Percentiles rank a stretch among this genome's conserved stretches.
Conservation (phyloP, 805 yeast genomes). For the Saccharomycopsis malanga region DNA sequence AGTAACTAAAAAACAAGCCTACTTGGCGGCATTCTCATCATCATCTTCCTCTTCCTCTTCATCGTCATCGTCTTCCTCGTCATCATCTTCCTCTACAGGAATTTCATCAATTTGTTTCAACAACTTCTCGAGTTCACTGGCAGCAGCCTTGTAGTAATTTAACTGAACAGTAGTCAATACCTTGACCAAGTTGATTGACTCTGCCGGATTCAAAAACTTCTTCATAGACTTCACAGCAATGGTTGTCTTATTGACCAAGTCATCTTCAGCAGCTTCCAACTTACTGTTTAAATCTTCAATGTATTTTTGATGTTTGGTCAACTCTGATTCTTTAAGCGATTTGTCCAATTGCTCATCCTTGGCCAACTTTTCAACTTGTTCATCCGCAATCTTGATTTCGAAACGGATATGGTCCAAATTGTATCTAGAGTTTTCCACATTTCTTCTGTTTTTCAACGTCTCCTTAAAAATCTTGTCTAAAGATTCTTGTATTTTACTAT, state of each 20-base stretch:
- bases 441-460: slow-evolving; percentile 53
- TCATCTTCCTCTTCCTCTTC: slow-evolving; percentile 20
- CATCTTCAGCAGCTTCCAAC: slow-evolving; percentile 61
- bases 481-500: slow-evolving; percentile 44
- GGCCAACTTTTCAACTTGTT: slow-evolving; percentile 14
- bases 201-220: slow-evolving; percentile 59
- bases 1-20: neutral
- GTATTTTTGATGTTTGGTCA: slow-evolving; percentile 29
- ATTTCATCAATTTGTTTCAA: slow-evolving; percentile 39
- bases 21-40: neutral
- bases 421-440: slow-evolving; percentile 62
- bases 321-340: slow-evolving; percentile 14
- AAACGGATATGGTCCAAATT: slow-evolving; percentile 66
- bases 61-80: slow-evolving; percentile 29
- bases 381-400: slow-evolving; percentile 37
- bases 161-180: slow-evolving; percentile 64
- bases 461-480: slow-evolving; percentile 54
- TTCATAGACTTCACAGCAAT: slow-evolving; percentile 76
- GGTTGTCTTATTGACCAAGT: slow-evolving; percentile 70
- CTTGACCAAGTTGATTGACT: slow-evolving; percentile 54
- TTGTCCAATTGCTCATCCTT: slow-evolving; percentile 16
- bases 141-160: slow-evolving; percentile 52
- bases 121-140: slow-evolving; percentile 38
- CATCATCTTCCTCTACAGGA: slow-evolving; percentile 39
- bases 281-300: slow-evolving; percentile 47